Evolutionary conservation across 306 rosid species (phyloP), one percentile per base, ranked within the genome.

Genomic region (Prunus davidiana): DNA sequence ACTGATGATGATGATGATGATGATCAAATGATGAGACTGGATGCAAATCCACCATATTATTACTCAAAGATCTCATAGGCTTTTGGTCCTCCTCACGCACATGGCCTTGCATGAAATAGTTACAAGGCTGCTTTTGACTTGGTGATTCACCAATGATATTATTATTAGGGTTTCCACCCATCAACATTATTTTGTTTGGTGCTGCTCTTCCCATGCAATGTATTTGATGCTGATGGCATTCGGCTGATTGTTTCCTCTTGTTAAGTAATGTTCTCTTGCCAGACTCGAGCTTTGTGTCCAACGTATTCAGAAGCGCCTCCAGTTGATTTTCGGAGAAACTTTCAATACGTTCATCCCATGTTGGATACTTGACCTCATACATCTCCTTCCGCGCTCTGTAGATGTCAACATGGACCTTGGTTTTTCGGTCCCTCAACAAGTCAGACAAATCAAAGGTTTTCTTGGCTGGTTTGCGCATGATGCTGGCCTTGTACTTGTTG

Each of bases 351-450:
- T 76, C 79, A 19, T 65, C 64, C 54, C 72, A 76, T 2, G 64
- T 65, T 15, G 79, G 79, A 43, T 47, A 76, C 73, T 51, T 65
- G 20, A 66, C 15, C 19, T 65, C 64, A 11, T 51, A 64, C 41
- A 76, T 11, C 49, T 76, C 58, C 15, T 22, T 45, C 18, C 46
- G 51, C 45, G 50, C 14, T 27, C 51, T 22, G 19, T 28, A 52
- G 64, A 43, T 24, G 1, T 76, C 60, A 4, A 47, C 63, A 3
- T 52, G 43, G 3, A 66, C 14, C 55, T 52, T 76, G n/a, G 25
- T 58, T 64, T 52, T 38, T 3, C 50, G 19, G 18, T 65, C 72
- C 12, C 11, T n/a, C 65, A 25, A 65, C 25, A 67, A 51, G 47
- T 76, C 73, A 0, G 73, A 76, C 72, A 76, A 24, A 24, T 15